Evolutionary conservation across 805 yeast species (phyloP).

Genomic region (Ogataea henricii): DNA sequence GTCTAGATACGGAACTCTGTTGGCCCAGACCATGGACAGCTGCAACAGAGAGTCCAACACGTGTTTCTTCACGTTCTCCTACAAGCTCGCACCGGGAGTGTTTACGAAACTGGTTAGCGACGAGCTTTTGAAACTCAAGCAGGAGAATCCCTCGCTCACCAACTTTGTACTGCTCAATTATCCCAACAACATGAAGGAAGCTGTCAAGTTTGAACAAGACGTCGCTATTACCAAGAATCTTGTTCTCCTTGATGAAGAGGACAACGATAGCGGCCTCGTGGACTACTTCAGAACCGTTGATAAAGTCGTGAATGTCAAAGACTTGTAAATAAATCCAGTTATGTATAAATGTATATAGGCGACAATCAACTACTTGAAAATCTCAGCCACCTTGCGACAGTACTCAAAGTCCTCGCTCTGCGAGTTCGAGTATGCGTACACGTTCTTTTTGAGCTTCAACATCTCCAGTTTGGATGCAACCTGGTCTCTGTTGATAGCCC

Average conservation of each 20-base stretch:
- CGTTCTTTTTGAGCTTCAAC: conserved; percentile 15
- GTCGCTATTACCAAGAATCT: conserved; percentile 50
- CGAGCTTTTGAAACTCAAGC: conserved; percentile 27
- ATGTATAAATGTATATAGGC: conserved; percentile 11
- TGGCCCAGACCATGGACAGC: conserved; percentile 43
- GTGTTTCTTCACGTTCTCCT: conserved; percentile 33
- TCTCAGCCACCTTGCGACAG: conserved; percentile 18
- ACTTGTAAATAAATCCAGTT: conserved; percentile 15
- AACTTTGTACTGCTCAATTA: conserved; percentile 55
- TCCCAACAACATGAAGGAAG: conserved; percentile 65
- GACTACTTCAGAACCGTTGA: conserved; percentile 70
- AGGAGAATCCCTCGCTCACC: conserved; percentile 39
- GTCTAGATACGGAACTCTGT: conserved; percentile 52
- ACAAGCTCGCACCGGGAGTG: conserved; percentile 44
- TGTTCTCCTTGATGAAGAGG: conserved; percentile 32
- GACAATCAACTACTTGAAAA: conserved; percentile 11
- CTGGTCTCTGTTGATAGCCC: conserved; percentile 39
- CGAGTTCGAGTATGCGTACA: conserved; percentile 25
- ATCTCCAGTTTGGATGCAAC: conserved; percentile 12
- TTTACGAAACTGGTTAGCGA: conserved; percentile 52
- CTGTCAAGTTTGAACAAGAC: conserved; percentile 73
- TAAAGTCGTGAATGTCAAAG: conserved; percentile 40
- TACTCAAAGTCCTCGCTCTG: conserved; percentile 27
- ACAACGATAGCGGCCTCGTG: conserved; percentile 49
- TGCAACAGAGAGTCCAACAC: conserved; percentile 31